Base-by-base conservation (phyloP, 805 yeast genomes). In the Yamadazyma scolyti region DNA sequence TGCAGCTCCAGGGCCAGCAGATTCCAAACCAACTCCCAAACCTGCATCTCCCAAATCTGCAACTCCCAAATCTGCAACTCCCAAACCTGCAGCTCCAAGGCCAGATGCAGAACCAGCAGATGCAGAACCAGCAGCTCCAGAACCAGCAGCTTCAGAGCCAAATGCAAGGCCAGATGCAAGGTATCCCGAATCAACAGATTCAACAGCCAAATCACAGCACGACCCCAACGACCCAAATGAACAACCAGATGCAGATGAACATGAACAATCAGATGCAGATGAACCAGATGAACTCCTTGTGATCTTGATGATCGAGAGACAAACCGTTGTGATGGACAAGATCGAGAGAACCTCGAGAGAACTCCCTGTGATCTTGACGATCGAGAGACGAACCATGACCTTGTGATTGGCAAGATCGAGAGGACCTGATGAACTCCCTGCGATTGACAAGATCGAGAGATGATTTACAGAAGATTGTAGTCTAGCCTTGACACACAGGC, bases 61-160 rank as follows among this genome's bases (percentile, higher is more conserved):
- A 19, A 16, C 33, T 22, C 11, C 41, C 34, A 10, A 45, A 35
- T 12, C n/a, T 42, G 42, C 38, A 36, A 9, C 46, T 27, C 13
- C 42, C 26, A 13, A 24, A 27, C 15, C 35, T 45, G 26, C 48
- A 47, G 11, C 36, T 43, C 27, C 14, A 11, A 9, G 7, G 20
- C 35, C 16, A 14, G 39, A 39, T 8, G 31, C 36, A 24, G 27
- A 31, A 25, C 12, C 44, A 40, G 31, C 51, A 27, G 18, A 33
- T 22, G 11, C 44, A 31, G 6, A 44, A 34, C 14, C 39, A 36
- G 9, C 45, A 31, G 11, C 40, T 21, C 14, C 42, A 36, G 25
- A 32, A 19, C 13, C 43, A 39, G 20, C 30, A 20, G 5, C 39
- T 31, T 9, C 29, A 31, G 26, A 18, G 23, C 11, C 33, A 25